Percentiles rank a stretch among this genome's conserved stretches.
These are phyloP conservation scores for Tephrocybe sp. DNA, from an alignment of 768 basidiomycete species.

Conservation along the genomic window DNA sequence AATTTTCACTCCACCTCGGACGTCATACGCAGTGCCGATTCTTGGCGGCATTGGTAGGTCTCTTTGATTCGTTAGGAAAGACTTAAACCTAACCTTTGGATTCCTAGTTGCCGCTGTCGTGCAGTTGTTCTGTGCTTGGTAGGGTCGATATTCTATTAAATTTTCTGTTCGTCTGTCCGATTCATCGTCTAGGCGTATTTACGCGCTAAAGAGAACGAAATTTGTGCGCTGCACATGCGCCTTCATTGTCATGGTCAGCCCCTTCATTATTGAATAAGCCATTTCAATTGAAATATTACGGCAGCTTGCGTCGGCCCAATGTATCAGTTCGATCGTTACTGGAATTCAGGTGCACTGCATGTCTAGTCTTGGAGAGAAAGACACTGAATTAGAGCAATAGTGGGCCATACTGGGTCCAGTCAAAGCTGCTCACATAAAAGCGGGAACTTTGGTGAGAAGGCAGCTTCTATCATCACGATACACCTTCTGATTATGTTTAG, in stretches of 20 bases:
- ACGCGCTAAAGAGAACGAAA: background rate
- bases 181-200: background rate
- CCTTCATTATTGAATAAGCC: background rate
- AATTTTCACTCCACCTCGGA: background rate
- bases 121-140: conserved; percentile 1
- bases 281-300: too few species aligned
- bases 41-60: background rate
- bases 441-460: conserved; percentile 1
- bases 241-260: background rate
- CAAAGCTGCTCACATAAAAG: background rate
- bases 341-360: background rate
- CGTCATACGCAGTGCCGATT: background rate
- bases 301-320: background rate
- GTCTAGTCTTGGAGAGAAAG: background rate
- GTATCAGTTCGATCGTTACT: conserved; percentile 1
- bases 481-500: background rate
- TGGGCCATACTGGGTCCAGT: background rate
- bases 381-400: background rate
- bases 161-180: background rate
- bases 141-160: background rate
- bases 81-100: background rate
- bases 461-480: background rate
- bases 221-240: background rate
- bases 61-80: too few species aligned
- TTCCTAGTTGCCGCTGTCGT: background rate